Conservation (phyloP, 441 rosid genomes). For the Eruca vesicaria region DNA sequence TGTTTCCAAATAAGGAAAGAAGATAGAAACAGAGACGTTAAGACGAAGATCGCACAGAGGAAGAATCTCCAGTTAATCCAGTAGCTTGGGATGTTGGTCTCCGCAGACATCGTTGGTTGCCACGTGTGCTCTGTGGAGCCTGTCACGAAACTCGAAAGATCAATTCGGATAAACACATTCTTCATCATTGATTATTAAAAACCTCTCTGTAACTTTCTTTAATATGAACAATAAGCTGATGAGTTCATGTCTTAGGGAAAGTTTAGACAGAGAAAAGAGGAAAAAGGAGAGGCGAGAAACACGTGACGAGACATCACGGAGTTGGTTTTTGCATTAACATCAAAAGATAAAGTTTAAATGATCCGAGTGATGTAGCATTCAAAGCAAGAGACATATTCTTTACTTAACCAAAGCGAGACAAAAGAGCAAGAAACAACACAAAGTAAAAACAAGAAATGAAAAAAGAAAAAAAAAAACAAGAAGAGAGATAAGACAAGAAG, state of each 20-base stretch:
- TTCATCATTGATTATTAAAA: constrained; percentile 12
- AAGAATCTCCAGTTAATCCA: constrained; percentile 93
- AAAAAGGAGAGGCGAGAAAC: constrained; percentile 27
- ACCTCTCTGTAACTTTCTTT: background rate
- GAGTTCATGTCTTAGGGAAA: background rate
- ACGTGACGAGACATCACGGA: constrained; percentile 31
- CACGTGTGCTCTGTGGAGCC: constrained; percentile 54
- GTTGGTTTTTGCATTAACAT: constrained; percentile 2
- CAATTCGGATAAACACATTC: constrained; percentile 33
- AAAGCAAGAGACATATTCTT: constrained; percentile 39
- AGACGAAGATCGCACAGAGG: constrained; percentile 57
- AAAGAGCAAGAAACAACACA: background rate
- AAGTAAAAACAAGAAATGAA: too few relatives aligned
- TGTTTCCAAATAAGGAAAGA: constrained; percentile 64
- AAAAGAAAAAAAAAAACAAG: too few relatives aligned
- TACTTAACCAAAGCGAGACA: constrained; percentile 12
- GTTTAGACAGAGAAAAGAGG: background rate
- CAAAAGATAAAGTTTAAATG: background rate
- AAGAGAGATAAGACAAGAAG: constrained; percentile 4
- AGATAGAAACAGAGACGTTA: constrained; percentile 45
- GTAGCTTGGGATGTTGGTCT: constrained; percentile 68
- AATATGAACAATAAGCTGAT: background rate
- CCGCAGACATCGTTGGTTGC: constrained; percentile 63
- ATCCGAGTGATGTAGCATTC: constrained; percentile 8
- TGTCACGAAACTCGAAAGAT: constrained; percentile 52